phyloP scores from a whole-genome alignment of 148 eudicot species.

The Persicaria maculosa region DNA sequence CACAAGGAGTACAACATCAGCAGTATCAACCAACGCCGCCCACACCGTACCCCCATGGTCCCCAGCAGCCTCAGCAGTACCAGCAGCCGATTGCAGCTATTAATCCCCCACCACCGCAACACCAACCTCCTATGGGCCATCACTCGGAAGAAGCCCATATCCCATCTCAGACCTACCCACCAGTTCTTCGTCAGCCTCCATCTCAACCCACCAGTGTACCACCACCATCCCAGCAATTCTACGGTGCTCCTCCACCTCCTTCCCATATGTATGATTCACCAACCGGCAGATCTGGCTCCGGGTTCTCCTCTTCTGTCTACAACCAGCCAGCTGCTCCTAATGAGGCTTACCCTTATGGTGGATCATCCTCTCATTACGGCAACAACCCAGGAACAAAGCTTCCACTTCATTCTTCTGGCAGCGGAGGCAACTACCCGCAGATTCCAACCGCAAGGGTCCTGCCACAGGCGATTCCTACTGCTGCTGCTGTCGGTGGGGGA shows the following conservation, averaged over 20 bases:
- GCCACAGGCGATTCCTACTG: slow-evolving; percentile 13
- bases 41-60: slow-evolving; percentile 7
- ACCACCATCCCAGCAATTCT: slow-evolving; percentile 10
- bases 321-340: not conserved
- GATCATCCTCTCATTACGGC: slow-evolving; percentile 10
- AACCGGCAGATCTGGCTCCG: slow-evolving; percentile 11
- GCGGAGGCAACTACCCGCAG: slow-evolving; percentile 9
- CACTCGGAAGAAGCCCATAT: slow-evolving; percentile 2
- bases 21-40: slow-evolving; percentile 11
- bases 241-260: not conserved
- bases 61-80: slow-evolving; percentile 9
- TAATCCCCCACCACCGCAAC: slow-evolving; percentile 7
- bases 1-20: not conserved
- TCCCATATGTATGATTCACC: slow-evolving; percentile 12
- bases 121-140: slow-evolving; percentile 3
- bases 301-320: slow-evolving; percentile 8
- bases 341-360: slow-evolving; percentile 2
- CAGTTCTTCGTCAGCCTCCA: not conserved
- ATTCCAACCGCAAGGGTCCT: slow-evolving; percentile 10
- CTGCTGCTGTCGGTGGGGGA: not conserved
- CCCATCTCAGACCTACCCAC: slow-evolving; percentile 6
- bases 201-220: slow-evolving; percentile 4
- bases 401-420: not conserved
- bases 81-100: not conserved
- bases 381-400: not conserved